These are phyloP conservation scores for Neopestalotiopsis clavispora DNA, from an alignment of 2,329 filamentous ascomycete genomes.

Conservation along the genomic window DNA sequence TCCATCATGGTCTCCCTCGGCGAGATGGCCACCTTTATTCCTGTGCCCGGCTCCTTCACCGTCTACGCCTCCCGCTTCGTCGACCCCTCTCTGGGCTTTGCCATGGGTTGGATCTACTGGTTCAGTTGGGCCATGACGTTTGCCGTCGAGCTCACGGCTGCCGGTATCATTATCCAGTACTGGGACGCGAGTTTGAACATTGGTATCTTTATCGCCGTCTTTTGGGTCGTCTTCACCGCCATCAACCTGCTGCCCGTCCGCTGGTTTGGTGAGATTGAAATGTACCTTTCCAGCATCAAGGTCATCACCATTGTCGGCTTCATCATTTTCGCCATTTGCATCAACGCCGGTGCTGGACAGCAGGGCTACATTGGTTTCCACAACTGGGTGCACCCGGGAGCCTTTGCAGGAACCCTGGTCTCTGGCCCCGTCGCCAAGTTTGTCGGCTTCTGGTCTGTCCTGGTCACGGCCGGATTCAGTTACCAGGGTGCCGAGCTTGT, in stretches of 20 bases:
- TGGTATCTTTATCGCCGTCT: constrained; percentile 74
- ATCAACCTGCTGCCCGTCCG: constrained; percentile 75
- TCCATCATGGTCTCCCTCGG: constrained; percentile 73
- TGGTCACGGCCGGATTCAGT: constrained; percentile 72
- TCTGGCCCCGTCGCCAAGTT: constrained; percentile 62
- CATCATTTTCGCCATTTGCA: constrained; percentile 76
- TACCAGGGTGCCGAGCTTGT: constrained; percentile 79
- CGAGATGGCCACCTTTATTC: constrained; percentile 80
- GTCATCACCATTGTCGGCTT: constrained; percentile 77
- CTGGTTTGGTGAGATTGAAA: constrained; percentile 78
- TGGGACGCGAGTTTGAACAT: constrained; percentile 69
- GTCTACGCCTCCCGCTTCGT: constrained; percentile 78
- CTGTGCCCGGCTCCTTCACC: constrained; percentile 77
- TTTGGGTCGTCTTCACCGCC: constrained; percentile 72
- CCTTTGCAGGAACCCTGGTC: constrained; percentile 67
- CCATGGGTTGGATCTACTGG: constrained; percentile 86
- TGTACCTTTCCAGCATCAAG: constrained; percentile 80
- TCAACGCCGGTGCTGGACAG: constrained; percentile 72
- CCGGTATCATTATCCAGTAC: constrained; percentile 77
- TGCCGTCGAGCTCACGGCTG: constrained; percentile 74
- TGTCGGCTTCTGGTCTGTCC: constrained; percentile 71
- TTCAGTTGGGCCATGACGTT: constrained; percentile 76
- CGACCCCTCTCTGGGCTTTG: constrained; percentile 70
- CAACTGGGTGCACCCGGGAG: constrained; percentile 72
- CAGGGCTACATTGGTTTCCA: constrained; percentile 77